phyloP scores from a whole-genome alignment of 2,329 filamentous ascomycete genomes.

The Chrysosporium keratinophilum region DNA sequence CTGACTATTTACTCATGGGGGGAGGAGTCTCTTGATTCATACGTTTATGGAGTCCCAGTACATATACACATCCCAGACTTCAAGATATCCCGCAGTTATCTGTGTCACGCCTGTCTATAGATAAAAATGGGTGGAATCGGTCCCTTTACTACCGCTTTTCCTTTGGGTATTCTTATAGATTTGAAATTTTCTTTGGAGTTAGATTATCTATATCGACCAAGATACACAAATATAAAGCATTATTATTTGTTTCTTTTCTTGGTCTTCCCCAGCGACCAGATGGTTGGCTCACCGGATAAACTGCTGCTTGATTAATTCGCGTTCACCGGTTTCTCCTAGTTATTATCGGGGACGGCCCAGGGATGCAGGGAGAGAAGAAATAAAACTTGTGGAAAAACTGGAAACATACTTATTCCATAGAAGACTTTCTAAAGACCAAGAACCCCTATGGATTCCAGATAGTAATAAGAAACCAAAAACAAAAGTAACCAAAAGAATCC shows the following conservation, averaged over 20 bases:
- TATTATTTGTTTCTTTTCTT: background rate
- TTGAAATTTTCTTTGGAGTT: background rate
- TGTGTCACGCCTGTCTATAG: constrained; percentile 2
- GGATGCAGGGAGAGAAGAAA: no score
- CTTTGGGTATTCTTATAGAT: constrained; percentile 5
- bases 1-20: background rate
- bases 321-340: no score
- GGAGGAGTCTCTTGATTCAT: background rate
- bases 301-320: no score
- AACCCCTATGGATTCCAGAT: no score
- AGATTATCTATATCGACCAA: background rate
- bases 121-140: constrained; percentile 10
- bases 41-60: constrained; percentile 3
- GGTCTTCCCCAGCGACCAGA: background rate
- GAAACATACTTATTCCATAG: no score
- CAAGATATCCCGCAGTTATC: constrained; percentile 4
- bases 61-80: constrained; percentile 4
- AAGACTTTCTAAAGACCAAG: no score
- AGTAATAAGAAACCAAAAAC: no score
- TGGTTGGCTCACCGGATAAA: background rate
- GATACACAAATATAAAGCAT: background rate
- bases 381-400: no score
- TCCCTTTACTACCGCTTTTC: background rate
- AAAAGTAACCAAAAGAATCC: no score
- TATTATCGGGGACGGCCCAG: no score